phyloP scores from a whole-genome alignment of 2,329 filamentous ascomycete species.

The Cladophialophora immunda region DNA sequence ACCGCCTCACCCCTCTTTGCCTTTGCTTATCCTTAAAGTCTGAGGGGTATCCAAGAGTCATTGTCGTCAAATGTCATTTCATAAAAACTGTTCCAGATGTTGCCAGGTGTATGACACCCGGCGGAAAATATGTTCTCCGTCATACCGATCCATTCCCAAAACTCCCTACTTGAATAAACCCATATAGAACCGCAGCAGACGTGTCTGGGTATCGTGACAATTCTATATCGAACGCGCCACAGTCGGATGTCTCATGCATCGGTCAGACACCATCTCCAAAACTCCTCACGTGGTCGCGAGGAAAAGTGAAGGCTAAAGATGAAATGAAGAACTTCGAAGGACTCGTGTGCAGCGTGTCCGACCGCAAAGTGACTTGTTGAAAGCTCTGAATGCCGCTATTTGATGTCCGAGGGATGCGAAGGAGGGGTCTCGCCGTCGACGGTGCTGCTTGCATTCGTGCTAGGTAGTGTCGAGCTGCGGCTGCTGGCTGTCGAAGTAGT shows the following conservation, averaged over 20 bases:
- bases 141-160: conserved; percentile 3
- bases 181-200: conserved; percentile 7
- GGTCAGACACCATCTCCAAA: neutral
- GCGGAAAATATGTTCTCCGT: conserved; percentile 5
- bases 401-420: conserved; percentile 9
- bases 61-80: conserved; percentile 28
- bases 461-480: conserved; percentile 71
- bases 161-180: conserved; percentile 10
- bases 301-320: neutral
- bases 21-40: conserved; percentile 4
- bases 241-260: neutral
- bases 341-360: neutral
- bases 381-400: neutral
- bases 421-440: conserved; percentile 16
- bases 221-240: conserved; percentile 15
- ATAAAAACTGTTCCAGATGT: conserved; percentile 24
- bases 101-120: conserved; percentile 12
- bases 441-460: conserved; percentile 66
- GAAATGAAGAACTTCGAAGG: conserved; percentile 1
- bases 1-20: neutral
- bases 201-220: conserved; percentile 13
- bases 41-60: conserved; percentile 31
- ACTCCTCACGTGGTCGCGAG: conserved; percentile 5
- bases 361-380: neutral
- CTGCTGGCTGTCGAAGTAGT: conserved; percentile 61